These are phyloP conservation scores for Cryptomeria japonica DNA, from an alignment of 75 land plant species.

Conservation along the genomic window DNA sequence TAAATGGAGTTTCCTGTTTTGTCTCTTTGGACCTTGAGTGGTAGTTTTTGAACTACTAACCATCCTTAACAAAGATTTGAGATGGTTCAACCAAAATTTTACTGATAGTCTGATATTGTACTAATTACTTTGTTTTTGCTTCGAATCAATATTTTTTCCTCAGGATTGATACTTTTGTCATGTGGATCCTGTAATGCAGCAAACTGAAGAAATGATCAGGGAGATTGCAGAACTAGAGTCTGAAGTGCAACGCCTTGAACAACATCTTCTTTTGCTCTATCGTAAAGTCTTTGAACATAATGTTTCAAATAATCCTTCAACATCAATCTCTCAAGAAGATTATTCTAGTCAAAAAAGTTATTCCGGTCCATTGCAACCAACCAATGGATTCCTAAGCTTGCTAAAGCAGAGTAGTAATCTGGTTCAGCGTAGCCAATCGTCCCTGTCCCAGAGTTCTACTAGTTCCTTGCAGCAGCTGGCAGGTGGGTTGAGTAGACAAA, in stretches of 20 bases:
- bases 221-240: conserved; percentile 61
- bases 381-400: not conserved
- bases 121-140: not conserved
- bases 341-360: too few relatives aligned
- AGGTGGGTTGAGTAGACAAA: conserved; percentile 2
- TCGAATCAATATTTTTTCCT: not conserved
- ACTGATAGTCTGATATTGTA: conserved; percentile 9
- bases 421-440: conserved; percentile 44
- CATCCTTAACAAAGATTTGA: not conserved
- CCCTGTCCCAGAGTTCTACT: conserved; percentile 38
- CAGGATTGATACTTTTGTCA: not conserved
- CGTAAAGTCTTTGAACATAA: conserved; percentile 62
- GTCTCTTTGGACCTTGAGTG: not conserved
- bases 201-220: conserved; percentile 51
- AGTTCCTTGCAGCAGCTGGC: not conserved
- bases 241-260: conserved; percentile 68
- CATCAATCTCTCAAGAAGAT: not conserved
- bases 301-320: not conserved
- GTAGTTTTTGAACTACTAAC: not conserved
- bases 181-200: conserved; percentile 21
- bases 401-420: not conserved
- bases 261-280: conserved; percentile 68
- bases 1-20: not conserved
- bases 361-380: conserved; percentile 6
- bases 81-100: not conserved